These are phyloP conservation scores for Diaporthe sp. DNA, from an alignment of 2,329 filamentous ascomycete species.

Conservation along the genomic window DNA sequence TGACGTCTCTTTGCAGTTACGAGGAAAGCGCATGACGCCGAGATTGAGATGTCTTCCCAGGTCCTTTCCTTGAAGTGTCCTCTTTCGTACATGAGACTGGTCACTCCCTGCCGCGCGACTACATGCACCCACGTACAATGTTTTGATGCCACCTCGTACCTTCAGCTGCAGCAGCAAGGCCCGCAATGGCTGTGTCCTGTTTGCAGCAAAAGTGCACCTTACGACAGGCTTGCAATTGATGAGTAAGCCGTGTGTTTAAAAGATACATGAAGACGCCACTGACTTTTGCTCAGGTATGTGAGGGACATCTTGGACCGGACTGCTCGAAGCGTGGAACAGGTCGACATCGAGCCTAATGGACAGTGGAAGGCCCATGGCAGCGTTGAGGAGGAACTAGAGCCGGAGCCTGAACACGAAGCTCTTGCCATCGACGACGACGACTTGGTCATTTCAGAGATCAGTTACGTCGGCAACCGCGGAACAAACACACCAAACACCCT, in stretches of 20 bases:
- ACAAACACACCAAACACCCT: slow-evolving; percentile 55
- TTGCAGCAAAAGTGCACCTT: slow-evolving; percentile 87
- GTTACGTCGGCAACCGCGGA: slow-evolving; percentile 51
- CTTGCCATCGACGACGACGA: slow-evolving; percentile 63
- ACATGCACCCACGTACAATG: slow-evolving; percentile 92
- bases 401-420: slow-evolving; percentile 47
- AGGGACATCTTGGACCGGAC: slow-evolving; percentile 87
- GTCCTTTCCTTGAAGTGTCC: slow-evolving; percentile 95
- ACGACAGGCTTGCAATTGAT: slow-evolving; percentile 87
- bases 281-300: slow-evolving; percentile 74
- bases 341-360: slow-evolving; percentile 90
- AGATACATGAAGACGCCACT: slow-evolving; percentile 36
- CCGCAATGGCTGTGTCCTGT: slow-evolving; percentile 98
- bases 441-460: slow-evolving; percentile 62
- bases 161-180: slow-evolving; percentile 95
- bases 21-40: slow-evolving; percentile 85
- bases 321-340: slow-evolving; percentile 79
- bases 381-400: slow-evolving; percentile 49
- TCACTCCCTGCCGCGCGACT: slow-evolving; percentile 82
- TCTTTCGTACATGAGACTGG: slow-evolving; percentile 86
- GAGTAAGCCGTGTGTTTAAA: slow-evolving; percentile 69
- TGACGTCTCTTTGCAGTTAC: slow-evolving; percentile 69
- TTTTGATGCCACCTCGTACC: slow-evolving; percentile 92
- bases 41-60: slow-evolving; percentile 90
- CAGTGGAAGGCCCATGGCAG: slow-evolving; percentile 71